Evolutionary conservation across 192 early-diverging fungal genomes (phyloP), one percentile per base, ranked within the genome.

Genomic region (Chytriomyces sp.): DNA sequence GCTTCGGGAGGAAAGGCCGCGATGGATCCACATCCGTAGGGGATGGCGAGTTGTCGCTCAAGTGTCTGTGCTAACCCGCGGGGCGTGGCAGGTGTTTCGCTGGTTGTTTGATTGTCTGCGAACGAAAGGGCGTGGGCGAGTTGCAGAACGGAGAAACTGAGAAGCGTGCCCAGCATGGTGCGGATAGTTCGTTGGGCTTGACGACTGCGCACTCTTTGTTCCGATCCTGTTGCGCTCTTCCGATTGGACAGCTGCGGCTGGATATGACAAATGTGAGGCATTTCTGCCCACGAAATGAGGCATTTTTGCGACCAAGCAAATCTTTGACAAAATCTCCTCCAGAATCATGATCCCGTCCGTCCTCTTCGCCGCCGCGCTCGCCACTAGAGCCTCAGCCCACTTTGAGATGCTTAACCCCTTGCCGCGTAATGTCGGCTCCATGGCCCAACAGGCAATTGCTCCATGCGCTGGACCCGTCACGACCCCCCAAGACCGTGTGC

Each of bases 361-460:
- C 1, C 26, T 60, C 32, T n/a, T 36, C 33, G 1, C 37, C 59
- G 14, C 32, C 4, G 59, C 59, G 10, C 59, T 60, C 34, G 59
- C 33, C 25, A 36, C 59, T 30, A 19, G n/a, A 17, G 63, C 64
- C 19, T 41, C 31, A 17, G 71, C 41, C 5, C 71, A 72, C 44
- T 70, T 64, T 32, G 71, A 72, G 44, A 59, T 72, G 59, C 14
- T 64, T 17, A 25, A 5, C 4, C 71, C 71, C 14, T 26, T 72
- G 14, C 71, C 71, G 1, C 19, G 71, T 12, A 59, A 53, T 25
- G 71, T 72, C 52, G 71, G 60, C 5, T 5, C 37, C 6, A 41
- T 69, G 41, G 4, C 30, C 0, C 66, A 64, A 6, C 71, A 72
- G 44, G 6, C 37, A 60, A 44, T 44, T 44, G 30, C 14, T 17